Base-by-base conservation (phyloP, 192 early-diverging fungal genomes). In the Gonapodya prolifera region DNA sequence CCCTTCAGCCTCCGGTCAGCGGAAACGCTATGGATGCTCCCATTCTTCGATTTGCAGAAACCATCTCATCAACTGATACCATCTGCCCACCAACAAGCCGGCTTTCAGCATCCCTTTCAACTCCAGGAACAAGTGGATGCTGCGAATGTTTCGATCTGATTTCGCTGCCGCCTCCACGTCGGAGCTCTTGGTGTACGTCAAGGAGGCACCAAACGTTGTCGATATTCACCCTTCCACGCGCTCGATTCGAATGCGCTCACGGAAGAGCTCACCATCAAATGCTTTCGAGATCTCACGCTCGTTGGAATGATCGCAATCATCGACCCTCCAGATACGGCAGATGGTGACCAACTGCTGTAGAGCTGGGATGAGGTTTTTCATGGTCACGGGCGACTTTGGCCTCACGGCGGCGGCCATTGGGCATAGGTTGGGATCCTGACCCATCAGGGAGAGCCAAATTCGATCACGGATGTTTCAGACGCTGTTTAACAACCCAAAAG, bases 1-100 rank as follows among this genome's bases (percentile, higher is more conserved):
- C 88, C 29, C 30, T 78, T 31, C 87, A 92, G 75, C 87, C 92
- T 32, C 81, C 69, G 2, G 81, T 90, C 70, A 80, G 85, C 34
- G 96, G 96, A 29, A 94, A 98, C 84, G 90, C 94, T 28, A 98
- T 94, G 1, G 96, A 96, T 79, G 84, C 85, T 36, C 94, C 93
- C 8, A 80, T 98, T 0, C 83, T 96, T 29, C 86, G 91, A 1
- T 93, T 93, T 80, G 85, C 89, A 8, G 87, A 88, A 0, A 79
- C 77, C 33, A 69, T 84, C 35, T 45, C 83, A 13, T 79, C 75
- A 17, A 77, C 78, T 2, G n/a, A 69, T 30, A 34, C 34, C 29
- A 75, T 78, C 33, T 77, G 80, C 0, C 80, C 0, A 61, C 45
- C 45, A 61, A 61, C 45, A 61, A 16, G 23, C 45, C 45, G 45